phyloP scores from a whole-genome alignment of 2,329 filamentous ascomycete species.

The Dactylellina drechsleri region DNA sequence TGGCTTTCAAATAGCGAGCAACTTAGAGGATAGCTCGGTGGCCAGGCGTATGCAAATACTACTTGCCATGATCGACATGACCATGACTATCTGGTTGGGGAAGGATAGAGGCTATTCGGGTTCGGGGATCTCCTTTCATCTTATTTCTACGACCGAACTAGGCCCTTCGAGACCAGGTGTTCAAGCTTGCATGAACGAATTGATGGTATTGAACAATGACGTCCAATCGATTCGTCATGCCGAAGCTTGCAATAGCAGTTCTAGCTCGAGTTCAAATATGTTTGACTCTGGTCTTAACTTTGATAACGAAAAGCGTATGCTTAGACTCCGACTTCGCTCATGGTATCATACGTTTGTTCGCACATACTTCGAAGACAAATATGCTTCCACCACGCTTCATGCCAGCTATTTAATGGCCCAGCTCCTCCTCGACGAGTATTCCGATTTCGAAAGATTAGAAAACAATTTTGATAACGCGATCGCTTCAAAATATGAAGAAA shows the following conservation, averaged over 20 bases:
- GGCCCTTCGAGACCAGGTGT: not conserved
- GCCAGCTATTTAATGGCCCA: not conserved
- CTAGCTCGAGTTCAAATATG: not conserved
- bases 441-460: not conserved
- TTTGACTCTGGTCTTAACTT: not conserved
- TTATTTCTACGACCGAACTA: not conserved
- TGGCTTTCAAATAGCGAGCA: not conserved
- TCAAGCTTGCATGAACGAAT: not conserved
- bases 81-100: not conserved
- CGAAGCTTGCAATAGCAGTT: not conserved
- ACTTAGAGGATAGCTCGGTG: not conserved
- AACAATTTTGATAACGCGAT: not conserved
- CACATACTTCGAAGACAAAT: not conserved
- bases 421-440: not conserved
- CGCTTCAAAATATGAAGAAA: not conserved
- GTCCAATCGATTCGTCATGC: not conserved
- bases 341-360: conserved; percentile 1
- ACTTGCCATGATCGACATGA: not conserved
- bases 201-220: not conserved
- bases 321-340: not conserved
- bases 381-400: not conserved
- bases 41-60: not conserved
- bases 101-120: not conserved
- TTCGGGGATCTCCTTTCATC: not conserved
- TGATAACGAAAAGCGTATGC: not conserved